A percentile compares a stretch with the other conserved stretches of the same genome.
Conservation (phyloP, 257 asterid species). For the Cynanchum wilfordii region DNA sequence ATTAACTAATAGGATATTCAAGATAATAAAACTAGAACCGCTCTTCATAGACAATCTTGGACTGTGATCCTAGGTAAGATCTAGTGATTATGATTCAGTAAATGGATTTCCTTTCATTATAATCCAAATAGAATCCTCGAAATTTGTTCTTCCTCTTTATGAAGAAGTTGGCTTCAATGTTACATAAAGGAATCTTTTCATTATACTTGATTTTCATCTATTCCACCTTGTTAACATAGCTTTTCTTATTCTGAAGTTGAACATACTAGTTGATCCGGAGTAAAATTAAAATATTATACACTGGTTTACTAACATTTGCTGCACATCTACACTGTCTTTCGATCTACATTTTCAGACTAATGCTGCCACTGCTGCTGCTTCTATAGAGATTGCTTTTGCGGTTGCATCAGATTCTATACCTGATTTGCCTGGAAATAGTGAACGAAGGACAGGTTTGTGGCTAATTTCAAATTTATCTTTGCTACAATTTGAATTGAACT, state of each 20-base stretch:
- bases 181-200: not conserved
- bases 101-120: not conserved
- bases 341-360: conserved; percentile 39
- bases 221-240: not conserved
- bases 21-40: too few species aligned
- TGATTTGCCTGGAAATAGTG: conserved; percentile 49
- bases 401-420: conserved; percentile 44
- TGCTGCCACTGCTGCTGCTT: conserved; percentile 38
- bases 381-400: conserved; percentile 28
- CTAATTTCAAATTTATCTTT: conserved; percentile 2
- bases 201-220: not conserved
- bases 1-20: too few species aligned
- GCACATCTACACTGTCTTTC: conserved; percentile 16
- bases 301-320: conserved; percentile 22
- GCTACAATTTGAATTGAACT: not conserved
- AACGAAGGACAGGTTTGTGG: conserved; percentile 53
- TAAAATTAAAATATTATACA: not conserved
- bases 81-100: not conserved
- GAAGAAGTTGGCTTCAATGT: too few species aligned
- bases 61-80: too few species aligned
- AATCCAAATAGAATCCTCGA: not conserved
- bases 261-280: not conserved
- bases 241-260: not conserved
- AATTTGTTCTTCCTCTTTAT: too few species aligned
- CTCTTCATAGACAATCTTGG: too few species aligned